These are phyloP conservation scores for Craterostigma plantagineum DNA, from an alignment of 257 asterid species.

Conservation along the genomic window DNA sequence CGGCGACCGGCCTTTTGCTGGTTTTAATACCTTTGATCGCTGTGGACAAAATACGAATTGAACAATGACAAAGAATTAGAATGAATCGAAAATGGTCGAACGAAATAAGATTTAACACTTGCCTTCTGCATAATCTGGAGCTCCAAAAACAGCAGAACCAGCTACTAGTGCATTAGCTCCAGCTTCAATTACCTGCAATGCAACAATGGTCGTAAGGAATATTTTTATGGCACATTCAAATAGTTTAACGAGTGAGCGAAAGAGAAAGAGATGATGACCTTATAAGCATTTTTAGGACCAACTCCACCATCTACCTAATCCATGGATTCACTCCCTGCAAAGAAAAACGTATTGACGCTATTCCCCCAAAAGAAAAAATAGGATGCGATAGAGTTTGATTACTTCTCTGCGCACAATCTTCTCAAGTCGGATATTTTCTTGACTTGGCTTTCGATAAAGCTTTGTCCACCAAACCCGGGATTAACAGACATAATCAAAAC, in stretches of 20 bases:
- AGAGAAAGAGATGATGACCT: slow-evolving; percentile 36
- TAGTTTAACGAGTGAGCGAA: not conserved
- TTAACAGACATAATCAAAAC: slow-evolving; percentile 93
- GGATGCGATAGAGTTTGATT: not conserved
- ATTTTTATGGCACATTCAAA: not conserved
- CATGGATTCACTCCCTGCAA: slow-evolving; percentile 93
- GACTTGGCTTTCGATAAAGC: slow-evolving; percentile 99
- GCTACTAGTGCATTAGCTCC: slow-evolving; percentile 99
- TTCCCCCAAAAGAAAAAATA: not conserved
- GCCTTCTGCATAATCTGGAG: slow-evolving; percentile 98
- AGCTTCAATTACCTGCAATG: slow-evolving; percentile 96
- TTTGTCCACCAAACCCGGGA: slow-evolving; percentile 99
- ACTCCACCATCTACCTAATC: slow-evolving; percentile 98
- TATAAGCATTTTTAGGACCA: slow-evolving; percentile 77
- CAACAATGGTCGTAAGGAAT: not conserved
- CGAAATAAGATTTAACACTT: slow-evolving; percentile 20
- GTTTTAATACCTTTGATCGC: slow-evolving; percentile 96
- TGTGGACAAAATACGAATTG: no score
- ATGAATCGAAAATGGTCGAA: no score
- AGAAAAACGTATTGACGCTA: not conserved
- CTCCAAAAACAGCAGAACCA: slow-evolving; percentile 98
- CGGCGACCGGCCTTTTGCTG: slow-evolving; percentile 83
- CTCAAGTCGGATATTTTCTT: slow-evolving; percentile 86
- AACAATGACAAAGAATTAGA: slow-evolving; percentile 1
- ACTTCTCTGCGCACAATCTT: slow-evolving; percentile 76